These are phyloP conservation scores for Globisporangium radiosum DNA, from an alignment of 352 stramenopile species.

Conservation along the genomic window DNA sequence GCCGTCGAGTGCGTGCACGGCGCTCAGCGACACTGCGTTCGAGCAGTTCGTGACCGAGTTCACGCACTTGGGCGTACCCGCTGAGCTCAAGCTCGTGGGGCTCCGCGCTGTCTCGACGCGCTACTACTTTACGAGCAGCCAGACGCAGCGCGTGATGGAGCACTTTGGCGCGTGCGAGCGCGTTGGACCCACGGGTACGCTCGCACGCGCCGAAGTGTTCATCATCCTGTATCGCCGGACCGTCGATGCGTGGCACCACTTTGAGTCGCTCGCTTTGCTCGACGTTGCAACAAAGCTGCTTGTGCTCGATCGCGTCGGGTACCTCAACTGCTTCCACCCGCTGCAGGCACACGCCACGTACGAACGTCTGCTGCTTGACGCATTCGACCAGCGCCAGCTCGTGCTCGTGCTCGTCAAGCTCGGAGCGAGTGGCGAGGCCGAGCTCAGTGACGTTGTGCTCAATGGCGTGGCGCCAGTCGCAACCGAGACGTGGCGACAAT, in stretches of 20 bases:
- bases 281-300: constrained; percentile 61
- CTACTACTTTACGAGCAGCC: constrained; percentile 69
- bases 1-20: constrained; percentile 48
- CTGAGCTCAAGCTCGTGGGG: constrained; percentile 63
- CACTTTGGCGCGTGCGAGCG: constrained; percentile 73
- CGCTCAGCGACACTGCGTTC: constrained; percentile 55
- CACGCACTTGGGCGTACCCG: constrained; percentile 52
- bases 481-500: constrained; percentile 47
- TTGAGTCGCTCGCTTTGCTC: constrained; percentile 54
- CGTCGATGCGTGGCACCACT: constrained; percentile 65
- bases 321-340: constrained; percentile 58
- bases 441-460: constrained; percentile 39
- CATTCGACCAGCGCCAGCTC: constrained; percentile 55
- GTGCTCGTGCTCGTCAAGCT: constrained; percentile 49
- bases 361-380: constrained; percentile 32
- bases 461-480: constrained; percentile 33
- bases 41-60: constrained; percentile 77
- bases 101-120: constrained; percentile 59
- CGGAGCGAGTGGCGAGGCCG: constrained; percentile 30
- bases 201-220: constrained; percentile 66
- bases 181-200: constrained; percentile 33
- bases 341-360: constrained; percentile 51
- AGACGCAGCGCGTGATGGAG: constrained; percentile 70
- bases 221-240: constrained; percentile 62
- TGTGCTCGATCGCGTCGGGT: constrained; percentile 52